Base-by-base conservation (phyloP, 2,329 filamentous ascomycete genomes). In the Pseudocercospora crystallina region DNA sequence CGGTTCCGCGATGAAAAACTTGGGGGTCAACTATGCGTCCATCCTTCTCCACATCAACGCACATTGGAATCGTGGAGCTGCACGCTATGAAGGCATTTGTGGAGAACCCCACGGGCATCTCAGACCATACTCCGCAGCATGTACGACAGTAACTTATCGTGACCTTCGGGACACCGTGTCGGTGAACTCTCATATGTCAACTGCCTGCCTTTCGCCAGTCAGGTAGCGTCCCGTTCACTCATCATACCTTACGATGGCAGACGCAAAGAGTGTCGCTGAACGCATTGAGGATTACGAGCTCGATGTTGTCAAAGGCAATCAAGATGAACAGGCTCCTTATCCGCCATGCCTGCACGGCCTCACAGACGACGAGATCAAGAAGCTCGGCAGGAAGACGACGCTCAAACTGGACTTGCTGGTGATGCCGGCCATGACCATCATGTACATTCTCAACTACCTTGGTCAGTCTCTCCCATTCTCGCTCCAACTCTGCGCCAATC, bases 391-490 rank as follows among this genome's bases (percentile, higher is more conserved):
- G 12, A 60, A 56, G 45, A 52, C 58, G 15, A 58, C 58, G 4
- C 40, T 50, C 31, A 62, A 62, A 42, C 43, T 61, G 30, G 61
- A 64, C 41, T 20, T 59, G 11, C 39, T 62, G 26, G 53, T 64
- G 44, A 62, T 64, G 60, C 60, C 60, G 12, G 57, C 56, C 5
- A 50, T 63, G 51, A 55, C 50, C 2, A 60, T 58, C 14, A 58
- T 60, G 52, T 64, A 64, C 37, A 60, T 61, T 43, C 46, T 63
- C 3, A 64, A 64, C 43, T 64, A 64, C 15, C 47, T 63, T 9
- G 45, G 50, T 53, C 12, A 40, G 44, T 20, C 17, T 5, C 9
- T 40, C 26, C 20, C 13, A 10, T 13, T 13, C 2, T 26, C 2
- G 20, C 8, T 43, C 9, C 17, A 9, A 15, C n/a, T 13, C 15